Evolutionary conservation across 129 eudicot species (phyloP), one percentile per base, ranked within the genome.

Genomic region (Saussurea involucrata): DNA sequence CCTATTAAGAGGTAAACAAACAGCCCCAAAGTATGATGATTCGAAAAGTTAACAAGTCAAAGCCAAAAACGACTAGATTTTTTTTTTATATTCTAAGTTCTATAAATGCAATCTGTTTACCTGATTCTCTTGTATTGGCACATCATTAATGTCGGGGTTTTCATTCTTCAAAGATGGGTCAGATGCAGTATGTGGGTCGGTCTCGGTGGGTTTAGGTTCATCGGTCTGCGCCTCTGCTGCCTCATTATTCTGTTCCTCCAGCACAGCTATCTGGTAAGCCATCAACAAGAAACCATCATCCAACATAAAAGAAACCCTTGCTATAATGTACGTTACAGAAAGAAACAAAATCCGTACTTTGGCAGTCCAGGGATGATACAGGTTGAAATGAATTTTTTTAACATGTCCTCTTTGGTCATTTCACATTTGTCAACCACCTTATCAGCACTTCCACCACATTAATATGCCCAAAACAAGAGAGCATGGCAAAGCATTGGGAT

Each of bases 71-170:
- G 22, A 53, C 22, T 53, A 53, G 61, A 53, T 5, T 1, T 3
- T 53, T 17, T 53, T 1, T 53, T 53, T 9, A 18, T 53, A 5
- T 17, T 53, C 13, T 53, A 53, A 8, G 46, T 37, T 37, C 10
- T 37, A 40, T 40, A 40, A 53, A 53, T 53, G 22, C 22, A 53
- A 53, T 17, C 7, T 53, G 61, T 6, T 53, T 67, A 89, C 97
- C 96, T 89, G 87, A 75, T 75, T 81, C 76, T 89, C 99, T 77
- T 92, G 95, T 87, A 89, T 83, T 21, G 98, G 98, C 67, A 87
- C 78, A 84, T 90, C 95, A 79, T 93, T 93, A 70, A 93, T 93
- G 55, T 93, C 95, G 36, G 97, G 96, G 74, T 89, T 94, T 69
- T 84, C 96, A 20, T 84, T 85, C 84, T 86, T 86, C 55, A 83